Evolutionary conservation across 148 eudicot genomes (phyloP), one percentile per base, ranked within the genome.

Genomic region (Rhododendron mucronatum): DNA sequence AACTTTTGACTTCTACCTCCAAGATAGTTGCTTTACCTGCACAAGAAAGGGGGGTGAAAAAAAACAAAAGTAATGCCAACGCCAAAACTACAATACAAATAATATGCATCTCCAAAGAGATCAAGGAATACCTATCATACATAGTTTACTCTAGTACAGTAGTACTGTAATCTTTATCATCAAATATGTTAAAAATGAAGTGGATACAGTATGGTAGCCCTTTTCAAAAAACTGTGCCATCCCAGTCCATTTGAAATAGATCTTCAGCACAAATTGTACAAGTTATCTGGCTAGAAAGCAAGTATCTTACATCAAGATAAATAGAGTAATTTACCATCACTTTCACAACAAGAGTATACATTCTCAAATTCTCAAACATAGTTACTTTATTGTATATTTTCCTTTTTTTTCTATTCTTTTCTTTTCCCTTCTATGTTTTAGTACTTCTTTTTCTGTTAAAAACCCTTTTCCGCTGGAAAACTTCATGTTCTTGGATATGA

Each of bases 1-100:
- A 92, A 88, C 93, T 95, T 53, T 86, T 44, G 67, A 91, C 88
- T 87, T 97, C 98, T 88, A 94, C 30, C 87, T 97, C 98, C 86
- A 97, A 83, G 78, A 97, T 86, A 65, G 98, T 91, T 87, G 99
- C 98, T 91, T 95, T 97, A 87, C 98, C 99, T 97, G 86, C 57
- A 26, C 41, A 75, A 23, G 86, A 76, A 51, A 39, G 39, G 45
- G 30, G 1, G 37, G 18, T 1, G 1, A n/a, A 23, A 41, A 21
- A 1, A 7, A 13, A 71, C 2, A 53, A 75, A 18, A 85, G 41
- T 37, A 39, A 78, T 0, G 7, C 28, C 4, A 59, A 63, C n/a
- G 23, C 26, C 75, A 44, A 76, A 73, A 28, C 85, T 67, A 35
- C 33, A 76, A 21, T 59, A 41, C 75, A n/a, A 13, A 50, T 84